A percentile compares a stretch with the other conserved stretches of the same genome.
These are phyloP conservation scores for Candida tammaniensis DNA, from an alignment of 805 yeast genomes.

Conservation along the genomic window DNA sequence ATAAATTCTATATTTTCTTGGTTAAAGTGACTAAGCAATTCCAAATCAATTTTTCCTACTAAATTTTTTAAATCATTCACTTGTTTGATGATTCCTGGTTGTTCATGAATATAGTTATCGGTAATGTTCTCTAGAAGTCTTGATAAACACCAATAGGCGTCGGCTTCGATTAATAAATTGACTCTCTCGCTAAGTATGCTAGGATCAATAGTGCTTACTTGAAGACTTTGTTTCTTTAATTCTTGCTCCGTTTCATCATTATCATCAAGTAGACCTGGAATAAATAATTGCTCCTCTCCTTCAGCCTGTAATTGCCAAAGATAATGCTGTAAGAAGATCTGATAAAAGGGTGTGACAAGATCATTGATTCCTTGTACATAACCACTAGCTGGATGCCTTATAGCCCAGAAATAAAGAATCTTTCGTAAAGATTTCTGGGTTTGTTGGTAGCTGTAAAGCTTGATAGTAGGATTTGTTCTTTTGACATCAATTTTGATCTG, in stretches of 20 bases:
- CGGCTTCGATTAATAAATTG: slow-evolving; percentile 79
- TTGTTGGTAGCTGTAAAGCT: slow-evolving; percentile 61
- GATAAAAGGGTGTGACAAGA: slow-evolving; percentile 87
- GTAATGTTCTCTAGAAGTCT: slow-evolving; percentile 90
- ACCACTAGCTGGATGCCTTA: slow-evolving; percentile 96
- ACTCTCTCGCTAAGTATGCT: slow-evolving; percentile 55
- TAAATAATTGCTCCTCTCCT: slow-evolving; percentile 23
- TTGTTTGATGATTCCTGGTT: slow-evolving; percentile 94
- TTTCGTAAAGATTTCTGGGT: slow-evolving; percentile 81
- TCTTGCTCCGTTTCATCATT: slow-evolving; percentile 19
- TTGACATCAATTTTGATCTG: slow-evolving; percentile 95
- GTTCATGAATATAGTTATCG: slow-evolving; percentile 96
- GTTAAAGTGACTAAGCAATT: slow-evolving; percentile 70
- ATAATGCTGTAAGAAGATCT: slow-evolving; percentile 75
- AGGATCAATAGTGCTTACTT: slow-evolving; percentile 68
- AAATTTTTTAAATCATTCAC: slow-evolving; percentile 76
- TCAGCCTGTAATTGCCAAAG: slow-evolving; percentile 40
- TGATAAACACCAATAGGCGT: slow-evolving; percentile 95
- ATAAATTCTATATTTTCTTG: slow-evolving; percentile 87
- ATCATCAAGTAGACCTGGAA: slow-evolving; percentile 35
- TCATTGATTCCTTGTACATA: slow-evolving; percentile 98
- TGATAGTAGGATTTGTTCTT: slow-evolving; percentile 84
- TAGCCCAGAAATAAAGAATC: slow-evolving; percentile 88
- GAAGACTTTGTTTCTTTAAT: no score
- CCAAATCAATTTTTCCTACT: slow-evolving; percentile 75